These are phyloP conservation scores for Tetrapisispora arboricola DNA, from an alignment of 805 yeast genomes.

Conservation along the genomic window DNA sequence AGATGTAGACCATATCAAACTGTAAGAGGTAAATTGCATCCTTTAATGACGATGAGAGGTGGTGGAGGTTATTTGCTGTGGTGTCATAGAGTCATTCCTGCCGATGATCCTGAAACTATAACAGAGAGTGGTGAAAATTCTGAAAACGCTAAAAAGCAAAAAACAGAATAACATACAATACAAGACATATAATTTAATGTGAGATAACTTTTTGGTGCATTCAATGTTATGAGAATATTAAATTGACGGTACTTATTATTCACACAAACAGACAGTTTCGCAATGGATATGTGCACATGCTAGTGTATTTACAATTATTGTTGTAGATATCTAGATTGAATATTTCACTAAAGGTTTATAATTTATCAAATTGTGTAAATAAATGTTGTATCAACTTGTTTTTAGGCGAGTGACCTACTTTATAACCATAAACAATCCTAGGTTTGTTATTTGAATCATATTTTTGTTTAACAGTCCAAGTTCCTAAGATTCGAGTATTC, in stretches of 20 bases:
- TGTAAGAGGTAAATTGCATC: constrained; percentile 88
- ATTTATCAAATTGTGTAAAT: neutral
- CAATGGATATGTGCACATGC: no score
- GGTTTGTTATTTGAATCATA: constrained; percentile 42
- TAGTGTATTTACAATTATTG: no score
- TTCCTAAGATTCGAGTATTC: constrained; percentile 9
- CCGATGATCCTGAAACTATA: constrained; percentile 12
- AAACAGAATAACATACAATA: neutral
- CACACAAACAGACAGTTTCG: no score
- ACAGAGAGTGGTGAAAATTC: neutral
- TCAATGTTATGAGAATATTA: no score
- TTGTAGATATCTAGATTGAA: no score
- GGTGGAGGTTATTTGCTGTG: constrained; percentile 82
- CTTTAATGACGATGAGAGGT: constrained; percentile 85
- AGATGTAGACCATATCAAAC: constrained; percentile 84
- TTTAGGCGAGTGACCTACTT: constrained; percentile 5
- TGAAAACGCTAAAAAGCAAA: constrained; percentile 7
- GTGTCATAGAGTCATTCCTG: constrained; percentile 72
- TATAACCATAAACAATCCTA: constrained; percentile 61
- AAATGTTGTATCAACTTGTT: constrained; percentile 2
- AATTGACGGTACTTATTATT: no score
- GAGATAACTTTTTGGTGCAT: no score
- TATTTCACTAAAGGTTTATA: no score
- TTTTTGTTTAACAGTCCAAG: constrained; percentile 43
- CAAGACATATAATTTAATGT: no score